A percentile compares a stretch with the other conserved stretches of the same genome.
These are phyloP conservation scores for Sclerotinia sclerotiorum DNA, from an alignment of 2,329 filamentous ascomycete genomes.

Conservation along the genomic window DNA sequence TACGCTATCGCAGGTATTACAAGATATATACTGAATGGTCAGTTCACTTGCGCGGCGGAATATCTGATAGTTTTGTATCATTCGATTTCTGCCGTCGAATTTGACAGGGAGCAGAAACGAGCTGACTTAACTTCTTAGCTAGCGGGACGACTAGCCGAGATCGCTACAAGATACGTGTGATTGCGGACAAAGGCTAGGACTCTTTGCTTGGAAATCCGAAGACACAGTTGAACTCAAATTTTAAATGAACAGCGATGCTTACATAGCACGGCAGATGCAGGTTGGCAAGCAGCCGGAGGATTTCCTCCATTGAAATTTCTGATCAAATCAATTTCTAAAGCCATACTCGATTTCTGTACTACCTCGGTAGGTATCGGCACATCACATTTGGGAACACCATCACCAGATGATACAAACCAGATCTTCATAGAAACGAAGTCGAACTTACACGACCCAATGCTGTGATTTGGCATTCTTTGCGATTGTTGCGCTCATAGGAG, in stretches of 20 bases:
- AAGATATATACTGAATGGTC: background rate
- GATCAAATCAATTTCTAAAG: background rate
- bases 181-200: background rate
- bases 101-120: background rate
- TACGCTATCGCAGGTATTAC: background rate
- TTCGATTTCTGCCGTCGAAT: background rate
- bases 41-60: background rate
- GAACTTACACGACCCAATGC: background rate
- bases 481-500: background rate
- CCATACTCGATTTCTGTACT: background rate
- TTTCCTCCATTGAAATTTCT: background rate
- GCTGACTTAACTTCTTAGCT: background rate
- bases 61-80: background rate
- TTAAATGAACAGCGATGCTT: background rate
- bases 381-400: background rate
- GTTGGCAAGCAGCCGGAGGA: background rate
- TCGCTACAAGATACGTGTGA: background rate
- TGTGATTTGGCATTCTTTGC: background rate
- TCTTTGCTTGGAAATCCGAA: background rate
- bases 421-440: background rate
- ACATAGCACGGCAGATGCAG: conserved; percentile 19
- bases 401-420: background rate
- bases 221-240: background rate
- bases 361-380: conserved; percentile 14
- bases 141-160: background rate